Evolutionary conservation across 2,329 filamentous ascomycete species (phyloP).

Genomic region (Phaeophleospora eucalypticola): DNA sequence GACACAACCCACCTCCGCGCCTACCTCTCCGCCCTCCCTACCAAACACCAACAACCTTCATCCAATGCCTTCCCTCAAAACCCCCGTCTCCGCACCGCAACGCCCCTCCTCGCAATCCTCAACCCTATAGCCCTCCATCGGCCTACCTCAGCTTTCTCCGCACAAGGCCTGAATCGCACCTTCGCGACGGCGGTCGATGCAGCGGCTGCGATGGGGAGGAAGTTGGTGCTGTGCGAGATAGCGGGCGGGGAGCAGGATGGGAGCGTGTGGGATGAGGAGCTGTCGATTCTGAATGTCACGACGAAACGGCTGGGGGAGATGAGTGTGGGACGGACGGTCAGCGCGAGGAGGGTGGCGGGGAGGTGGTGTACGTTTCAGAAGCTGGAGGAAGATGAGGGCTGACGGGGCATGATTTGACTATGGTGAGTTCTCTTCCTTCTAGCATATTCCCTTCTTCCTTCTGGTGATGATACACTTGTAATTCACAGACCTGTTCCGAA

Average conservation of each 20-base stretch:
- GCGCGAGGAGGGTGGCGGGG: constrained; percentile 38
- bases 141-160: constrained; percentile 68
- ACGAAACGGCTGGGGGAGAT: constrained; percentile 38
- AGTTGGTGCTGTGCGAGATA: constrained; percentile 34
- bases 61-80: constrained; percentile 4
- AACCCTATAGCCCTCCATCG: constrained; percentile 63
- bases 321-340: constrained; percentile 46
- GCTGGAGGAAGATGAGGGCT: constrained; percentile 6
- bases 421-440: constrained; percentile 1
- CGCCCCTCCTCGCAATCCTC: constrained; percentile 58
- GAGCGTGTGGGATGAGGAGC: constrained; percentile 46
- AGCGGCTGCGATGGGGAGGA: constrained; percentile 39
- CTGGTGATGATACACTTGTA: constrained; percentile 24
- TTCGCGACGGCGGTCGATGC: constrained; percentile 61
- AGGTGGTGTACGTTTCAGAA: constrained; percentile 41
- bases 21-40: constrained; percentile 49
- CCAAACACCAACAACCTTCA: constrained; percentile 14
- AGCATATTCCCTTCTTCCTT: constrained; percentile 3
- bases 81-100: constrained; percentile 8
- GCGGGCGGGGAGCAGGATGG: constrained; percentile 13
- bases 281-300: constrained; percentile 47
- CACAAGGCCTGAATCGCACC: constrained; percentile 64
- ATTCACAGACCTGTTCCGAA: constrained; percentile 33
- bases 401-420: constrained; percentile 1
- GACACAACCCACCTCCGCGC: constrained; percentile 74